Percentiles rank a stretch among this genome's conserved stretches.
Evolutionary conservation across 257 asterid species (phyloP).

Genomic region (Forsythia suspensa): DNA sequence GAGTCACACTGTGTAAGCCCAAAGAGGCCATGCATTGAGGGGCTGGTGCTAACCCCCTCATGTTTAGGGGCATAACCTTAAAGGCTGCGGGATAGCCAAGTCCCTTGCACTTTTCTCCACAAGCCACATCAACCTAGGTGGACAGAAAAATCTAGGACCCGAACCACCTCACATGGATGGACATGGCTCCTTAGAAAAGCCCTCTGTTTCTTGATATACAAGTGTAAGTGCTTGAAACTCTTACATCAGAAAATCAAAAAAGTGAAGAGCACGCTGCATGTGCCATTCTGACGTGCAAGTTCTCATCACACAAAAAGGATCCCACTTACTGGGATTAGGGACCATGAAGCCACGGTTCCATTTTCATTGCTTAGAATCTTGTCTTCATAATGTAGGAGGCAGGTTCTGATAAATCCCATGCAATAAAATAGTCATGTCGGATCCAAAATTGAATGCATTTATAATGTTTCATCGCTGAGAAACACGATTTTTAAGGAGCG

Average conservation of each 20-base stretch:
- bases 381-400: background rate
- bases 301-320: conserved; percentile 18
- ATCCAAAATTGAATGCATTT: background rate
- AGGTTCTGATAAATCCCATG: background rate
- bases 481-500: conserved; percentile 18
- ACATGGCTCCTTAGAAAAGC: background rate
- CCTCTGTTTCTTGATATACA: background rate
- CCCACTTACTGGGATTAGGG: background rate
- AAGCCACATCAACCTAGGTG: no score
- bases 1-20: no score
- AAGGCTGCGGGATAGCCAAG: no score
- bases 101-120: no score
- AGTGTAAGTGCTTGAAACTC: background rate
- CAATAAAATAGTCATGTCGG: background rate
- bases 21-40: no score
- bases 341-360: background rate
- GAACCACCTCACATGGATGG: background rate
- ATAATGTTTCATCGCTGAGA: conserved; percentile 20
- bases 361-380: background rate
- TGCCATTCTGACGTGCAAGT: background rate
- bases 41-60: no score
- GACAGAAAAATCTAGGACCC: background rate
- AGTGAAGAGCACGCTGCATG: background rate
- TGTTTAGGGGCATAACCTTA: no score
- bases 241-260: background rate